Conservation (phyloP, 208 protist genomes). For the Trypanosoma theileri region DNA sequence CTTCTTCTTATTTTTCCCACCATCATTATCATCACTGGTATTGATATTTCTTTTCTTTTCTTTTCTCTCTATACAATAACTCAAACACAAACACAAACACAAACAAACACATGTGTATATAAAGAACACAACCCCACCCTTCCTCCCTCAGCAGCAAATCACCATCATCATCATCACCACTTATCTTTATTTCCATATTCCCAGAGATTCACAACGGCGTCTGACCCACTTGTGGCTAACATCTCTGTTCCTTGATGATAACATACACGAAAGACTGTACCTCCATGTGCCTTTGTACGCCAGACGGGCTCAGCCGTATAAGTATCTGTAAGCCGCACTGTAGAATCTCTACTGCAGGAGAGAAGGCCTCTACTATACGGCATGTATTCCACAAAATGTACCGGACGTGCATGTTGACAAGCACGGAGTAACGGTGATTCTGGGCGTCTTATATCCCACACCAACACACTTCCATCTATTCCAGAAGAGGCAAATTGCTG, state of each 20-base stretch:
- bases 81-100: no score
- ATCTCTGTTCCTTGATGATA: conserved; percentile 36
- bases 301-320: conserved; percentile 47
- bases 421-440: conserved; percentile 26
- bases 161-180: conserved; percentile 24
- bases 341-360: conserved; percentile 51
- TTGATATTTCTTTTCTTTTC: no score
- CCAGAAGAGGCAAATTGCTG: conserved; percentile 47
- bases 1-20: no score
- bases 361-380: conserved; percentile 50
- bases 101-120: no score
- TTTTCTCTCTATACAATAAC: no score
- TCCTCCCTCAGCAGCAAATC: no score
- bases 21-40: no score
- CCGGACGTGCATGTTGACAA: conserved; percentile 40
- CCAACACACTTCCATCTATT: conserved; percentile 60
- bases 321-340: conserved; percentile 39
- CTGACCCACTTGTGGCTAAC: conserved; percentile 46
- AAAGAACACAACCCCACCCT: no score
- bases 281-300: conserved; percentile 51
- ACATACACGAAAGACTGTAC: conserved; percentile 57
- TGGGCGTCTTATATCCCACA: conserved; percentile 64
- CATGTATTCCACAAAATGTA: conserved; percentile 64
- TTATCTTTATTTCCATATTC: conserved; percentile 33
- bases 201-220: conserved; percentile 68